Base-by-base conservation (phyloP, 1,284 basidiomycete species). In the Apiotrichum laibachii region DNA sequence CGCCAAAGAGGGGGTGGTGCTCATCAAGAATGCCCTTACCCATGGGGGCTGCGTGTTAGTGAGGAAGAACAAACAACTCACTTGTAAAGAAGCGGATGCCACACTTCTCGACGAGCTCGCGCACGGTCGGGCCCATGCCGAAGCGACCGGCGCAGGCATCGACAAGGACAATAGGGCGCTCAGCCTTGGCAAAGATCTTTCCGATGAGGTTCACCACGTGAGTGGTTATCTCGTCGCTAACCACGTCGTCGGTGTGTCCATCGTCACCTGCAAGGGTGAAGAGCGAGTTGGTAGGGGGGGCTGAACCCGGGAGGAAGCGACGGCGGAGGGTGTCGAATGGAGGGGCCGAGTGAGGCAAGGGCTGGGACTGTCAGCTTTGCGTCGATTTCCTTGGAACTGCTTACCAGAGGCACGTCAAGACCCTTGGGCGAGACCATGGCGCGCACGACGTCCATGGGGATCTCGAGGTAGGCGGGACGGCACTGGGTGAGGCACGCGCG, bases 71-170 rank as follows among this genome's bases (percentile, higher is more conserved):
- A 9, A 3, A 8, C 18, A 34, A 66, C 72, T 60, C 54, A 72
- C 69, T 80, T 55, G 75, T 87, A 87, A 56, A 93, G 88, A 49
- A 91, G 50, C 75, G 85, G 77, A 89, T 88, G 7, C 84, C 85
- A 9, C 89, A 90, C 50, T 81, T 81, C 58, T 84, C 79, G 53
- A 90, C 79, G 42, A 98, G 82, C 50, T 90, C 85, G 50, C 83
- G 80, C 5, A 89, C 81, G 70, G 89, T 87, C 1, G 83, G 73
- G 42, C 83, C 83, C 43, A 87, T 87, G 59, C 87, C 85, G 69
- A 93, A 92, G 15, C 93, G 85, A 55, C 87, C 83, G 0, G 89
- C 84, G 71, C 94, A 96, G 1, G 91, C 92, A 71, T 98, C 94
- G 42, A 93, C 86, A 18, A 97, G 84, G 53, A 96, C 83, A 56